phyloP scores from a whole-genome alignment of 805 yeast species.

The Wickerhamomyces rabaulensis region DNA sequence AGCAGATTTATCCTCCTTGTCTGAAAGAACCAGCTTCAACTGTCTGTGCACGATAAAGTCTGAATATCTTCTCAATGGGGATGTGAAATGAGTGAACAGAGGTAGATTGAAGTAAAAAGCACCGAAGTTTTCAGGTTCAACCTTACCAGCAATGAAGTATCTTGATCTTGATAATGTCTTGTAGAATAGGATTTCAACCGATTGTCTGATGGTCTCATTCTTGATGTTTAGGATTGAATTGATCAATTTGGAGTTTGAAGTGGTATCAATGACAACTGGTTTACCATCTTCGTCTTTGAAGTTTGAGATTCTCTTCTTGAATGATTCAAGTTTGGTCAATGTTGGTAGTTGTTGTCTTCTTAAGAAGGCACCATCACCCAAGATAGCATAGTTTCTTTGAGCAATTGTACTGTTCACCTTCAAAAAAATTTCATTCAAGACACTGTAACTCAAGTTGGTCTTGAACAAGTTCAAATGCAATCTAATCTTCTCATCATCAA shows the following conservation, averaged over 20 bases:
- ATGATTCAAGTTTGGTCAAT: conserved; percentile 70
- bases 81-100: conserved; percentile 86
- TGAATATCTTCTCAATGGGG: conserved; percentile 88
- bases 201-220: conserved; percentile 58
- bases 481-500: conserved; percentile 81
- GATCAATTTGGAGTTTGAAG: conserved; percentile 65
- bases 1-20: conserved; percentile 24
- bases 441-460: conserved; percentile 45
- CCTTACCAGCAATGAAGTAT: conserved; percentile 83
- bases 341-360: conserved; percentile 88
- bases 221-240: conserved; percentile 61
- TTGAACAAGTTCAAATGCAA: conserved; percentile 71
- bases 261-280: conserved; percentile 49
- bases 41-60: conserved; percentile 93
- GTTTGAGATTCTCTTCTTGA: conserved; percentile 63
- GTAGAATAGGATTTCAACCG: conserved; percentile 71
- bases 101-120: conserved; percentile 83
- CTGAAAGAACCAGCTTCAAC: conserved; percentile 57
- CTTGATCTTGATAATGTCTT: conserved; percentile 84
- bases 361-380: conserved; percentile 79
- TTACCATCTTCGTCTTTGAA: conserved; percentile 43
- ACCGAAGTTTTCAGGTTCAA: conserved; percentile 69
- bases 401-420: conserved; percentile 86
- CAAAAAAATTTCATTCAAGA: conserved; percentile 71
- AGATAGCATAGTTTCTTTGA: conserved; percentile 61